Conservation (phyloP, 1,284 basidiomycete species). For the Irpex lacteus region DNA sequence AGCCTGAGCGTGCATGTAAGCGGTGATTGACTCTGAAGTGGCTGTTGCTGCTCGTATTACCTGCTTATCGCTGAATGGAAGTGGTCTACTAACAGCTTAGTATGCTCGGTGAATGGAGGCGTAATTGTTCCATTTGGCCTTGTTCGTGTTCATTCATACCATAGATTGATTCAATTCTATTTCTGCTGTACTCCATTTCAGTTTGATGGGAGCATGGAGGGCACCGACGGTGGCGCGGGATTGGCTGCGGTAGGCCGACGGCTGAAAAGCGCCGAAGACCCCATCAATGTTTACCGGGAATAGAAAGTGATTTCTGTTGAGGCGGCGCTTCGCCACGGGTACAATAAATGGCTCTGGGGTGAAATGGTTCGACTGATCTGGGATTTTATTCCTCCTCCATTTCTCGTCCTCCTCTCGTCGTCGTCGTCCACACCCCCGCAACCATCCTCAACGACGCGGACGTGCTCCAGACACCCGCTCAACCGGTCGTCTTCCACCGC, state of each 20-base stretch:
- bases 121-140: background rate
- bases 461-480: slow-evolving; percentile 10
- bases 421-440: slow-evolving; percentile 9
- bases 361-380: slow-evolving; percentile 18
- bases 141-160: too few relatives aligned
- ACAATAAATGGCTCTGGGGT: slow-evolving; percentile 3
- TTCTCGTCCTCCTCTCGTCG: slow-evolving; percentile 5
- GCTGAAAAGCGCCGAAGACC: background rate
- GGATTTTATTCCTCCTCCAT: slow-evolving; percentile 12
- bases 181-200: too few relatives aligned
- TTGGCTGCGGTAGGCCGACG: background rate
- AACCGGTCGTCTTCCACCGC: slow-evolving; percentile 11
- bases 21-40: background rate
- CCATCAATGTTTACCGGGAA: background rate
- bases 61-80: background rate
- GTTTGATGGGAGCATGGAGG: too few relatives aligned
- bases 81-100: too few relatives aligned
- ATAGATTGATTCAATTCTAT: too few relatives aligned
- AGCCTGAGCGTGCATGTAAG: background rate
- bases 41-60: background rate
- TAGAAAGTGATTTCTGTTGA: background rate
- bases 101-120: background rate
- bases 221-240: background rate
- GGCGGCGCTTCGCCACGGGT: background rate
- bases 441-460: slow-evolving; percentile 8